These are phyloP conservation scores for Madurella mycetomatis DNA, from an alignment of 2,329 filamentous ascomycete species.

Conservation along the genomic window DNA sequence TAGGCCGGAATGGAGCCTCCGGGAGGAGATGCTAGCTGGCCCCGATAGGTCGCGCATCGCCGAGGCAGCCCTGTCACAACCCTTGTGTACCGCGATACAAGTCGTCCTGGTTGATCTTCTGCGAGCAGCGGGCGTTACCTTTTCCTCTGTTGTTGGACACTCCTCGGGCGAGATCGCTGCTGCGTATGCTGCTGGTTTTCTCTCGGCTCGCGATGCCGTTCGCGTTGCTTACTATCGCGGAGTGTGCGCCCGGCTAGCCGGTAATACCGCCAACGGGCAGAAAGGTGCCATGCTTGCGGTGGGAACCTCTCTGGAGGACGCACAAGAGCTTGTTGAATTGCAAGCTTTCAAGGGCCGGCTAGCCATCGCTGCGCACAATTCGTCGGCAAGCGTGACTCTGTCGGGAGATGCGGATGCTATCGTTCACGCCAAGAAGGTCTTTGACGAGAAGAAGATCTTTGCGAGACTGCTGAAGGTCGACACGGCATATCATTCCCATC, in stretches of 20 bases:
- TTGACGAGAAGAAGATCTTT: constrained; percentile 13
- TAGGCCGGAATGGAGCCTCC: constrained; percentile 11
- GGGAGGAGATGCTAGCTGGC: constrained; percentile 4
- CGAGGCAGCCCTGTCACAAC: constrained; percentile 34
- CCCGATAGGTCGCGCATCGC: constrained; percentile 9
- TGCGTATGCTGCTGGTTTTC: constrained; percentile 37
- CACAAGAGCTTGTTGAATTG: constrained; percentile 12
- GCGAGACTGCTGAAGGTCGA: constrained; percentile 33
- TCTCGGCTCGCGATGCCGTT: constrained; percentile 36
- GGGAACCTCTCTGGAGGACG: constrained; percentile 2
- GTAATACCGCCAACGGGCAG: constrained; percentile 19
- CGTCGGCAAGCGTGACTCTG: too few species aligned
- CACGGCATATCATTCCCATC: constrained; percentile 26
- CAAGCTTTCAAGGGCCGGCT: constrained; percentile 19
- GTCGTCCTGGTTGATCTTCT: constrained; percentile 37
- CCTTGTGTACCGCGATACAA: constrained; percentile 35
- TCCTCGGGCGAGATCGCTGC: constrained; percentile 43
- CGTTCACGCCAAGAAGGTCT: too few species aligned
- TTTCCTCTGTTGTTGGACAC: constrained; percentile 38
- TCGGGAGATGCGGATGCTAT: too few species aligned
- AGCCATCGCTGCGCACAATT: constrained; percentile 20
- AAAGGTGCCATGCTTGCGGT: constrained; percentile 18
- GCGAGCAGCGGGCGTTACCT: constrained; percentile 27
- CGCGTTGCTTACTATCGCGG: constrained; percentile 39
- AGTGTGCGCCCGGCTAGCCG: constrained; percentile 20